Conservation (phyloP, 345 rosid genomes). For the Kernera saxatilis region DNA sequence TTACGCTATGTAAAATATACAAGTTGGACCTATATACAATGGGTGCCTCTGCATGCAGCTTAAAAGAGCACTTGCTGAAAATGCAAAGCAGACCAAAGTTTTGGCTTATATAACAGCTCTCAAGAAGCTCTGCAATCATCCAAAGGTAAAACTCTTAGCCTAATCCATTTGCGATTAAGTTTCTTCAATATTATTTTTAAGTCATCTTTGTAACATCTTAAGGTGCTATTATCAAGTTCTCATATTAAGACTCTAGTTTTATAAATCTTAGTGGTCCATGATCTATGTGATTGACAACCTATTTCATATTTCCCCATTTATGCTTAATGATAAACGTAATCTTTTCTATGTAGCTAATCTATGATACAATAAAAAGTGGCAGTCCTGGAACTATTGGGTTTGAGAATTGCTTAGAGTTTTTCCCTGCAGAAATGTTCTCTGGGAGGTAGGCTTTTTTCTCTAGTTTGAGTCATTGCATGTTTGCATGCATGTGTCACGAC, state of each 20-base stretch:
- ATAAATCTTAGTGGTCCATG: not conserved
- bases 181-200: not conserved
- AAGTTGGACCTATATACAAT: conserved; percentile 5
- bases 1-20: not conserved
- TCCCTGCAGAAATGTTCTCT: conserved; percentile 93
- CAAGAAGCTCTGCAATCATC: conserved; percentile 99
- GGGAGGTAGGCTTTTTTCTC: conserved; percentile 55
- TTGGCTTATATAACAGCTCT: conserved; percentile 98
- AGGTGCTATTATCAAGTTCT: not conserved
- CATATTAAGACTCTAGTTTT: not conserved
- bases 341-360: conserved; percentile 66
- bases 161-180: not conserved
- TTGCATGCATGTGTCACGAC: not conserved
- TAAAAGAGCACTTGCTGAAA: conserved; percentile 72
- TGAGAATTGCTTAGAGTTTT: conserved; percentile 77
- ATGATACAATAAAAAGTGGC: conserved; percentile 72
- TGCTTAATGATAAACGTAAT: not conserved
- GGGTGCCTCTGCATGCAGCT: conserved; percentile 47
- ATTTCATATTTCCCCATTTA: not conserved
- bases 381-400: conserved; percentile 82
- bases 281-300: not conserved
- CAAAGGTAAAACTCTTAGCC: conserved; percentile 56
- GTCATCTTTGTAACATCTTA: conserved; percentile 13
- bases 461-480: not conserved
- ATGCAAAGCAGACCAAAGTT: conserved; percentile 79